Evolutionary conservation across 2,329 filamentous ascomycete genomes (phyloP).

Genomic region (Pseudogymnoascus sp.): DNA sequence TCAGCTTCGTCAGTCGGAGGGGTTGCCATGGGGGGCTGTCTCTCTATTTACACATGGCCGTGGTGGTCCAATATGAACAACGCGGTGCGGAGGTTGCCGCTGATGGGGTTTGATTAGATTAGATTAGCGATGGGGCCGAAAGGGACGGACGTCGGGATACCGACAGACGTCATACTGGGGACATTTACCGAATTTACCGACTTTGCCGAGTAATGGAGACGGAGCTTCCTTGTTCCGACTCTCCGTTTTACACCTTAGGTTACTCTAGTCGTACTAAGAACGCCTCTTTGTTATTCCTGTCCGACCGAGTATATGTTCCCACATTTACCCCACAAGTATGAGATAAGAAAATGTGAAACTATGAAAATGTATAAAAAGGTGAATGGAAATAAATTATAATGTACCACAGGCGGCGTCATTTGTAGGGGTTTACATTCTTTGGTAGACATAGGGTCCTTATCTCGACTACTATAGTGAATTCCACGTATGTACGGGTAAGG

Average conservation of each 20-base stretch:
- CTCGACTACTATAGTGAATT: too few relatives aligned
- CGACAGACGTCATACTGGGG: not conserved
- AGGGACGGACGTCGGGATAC: too few relatives aligned
- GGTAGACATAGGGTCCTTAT: not conserved
- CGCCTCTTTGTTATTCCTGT: too few relatives aligned
- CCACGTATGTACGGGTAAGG: too few relatives aligned
- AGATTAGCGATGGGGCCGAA: not conserved
- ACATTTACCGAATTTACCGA: not conserved
- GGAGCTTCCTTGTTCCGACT: too few relatives aligned
- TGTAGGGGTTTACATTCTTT: not conserved
- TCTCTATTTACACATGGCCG: conserved; percentile 18
- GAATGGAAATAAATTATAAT: too few relatives aligned
- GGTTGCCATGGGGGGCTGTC: not conserved
- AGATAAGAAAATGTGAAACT: not conserved
- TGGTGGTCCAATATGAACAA: not conserved
- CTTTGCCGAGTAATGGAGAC: too few relatives aligned
- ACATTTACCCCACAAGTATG: not conserved
- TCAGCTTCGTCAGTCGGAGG: conserved; percentile 9
- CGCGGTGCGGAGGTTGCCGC: not conserved
- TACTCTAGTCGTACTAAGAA: too few relatives aligned
- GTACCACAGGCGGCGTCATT: too few relatives aligned
- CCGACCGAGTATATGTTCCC: too few relatives aligned
- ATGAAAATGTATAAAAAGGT: not conserved
- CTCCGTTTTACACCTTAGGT: too few relatives aligned
- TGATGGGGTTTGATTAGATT: not conserved